Evolutionary conservation across 164 flowering plant species (phyloP).

Genomic region (Vitis amurensis): DNA sequence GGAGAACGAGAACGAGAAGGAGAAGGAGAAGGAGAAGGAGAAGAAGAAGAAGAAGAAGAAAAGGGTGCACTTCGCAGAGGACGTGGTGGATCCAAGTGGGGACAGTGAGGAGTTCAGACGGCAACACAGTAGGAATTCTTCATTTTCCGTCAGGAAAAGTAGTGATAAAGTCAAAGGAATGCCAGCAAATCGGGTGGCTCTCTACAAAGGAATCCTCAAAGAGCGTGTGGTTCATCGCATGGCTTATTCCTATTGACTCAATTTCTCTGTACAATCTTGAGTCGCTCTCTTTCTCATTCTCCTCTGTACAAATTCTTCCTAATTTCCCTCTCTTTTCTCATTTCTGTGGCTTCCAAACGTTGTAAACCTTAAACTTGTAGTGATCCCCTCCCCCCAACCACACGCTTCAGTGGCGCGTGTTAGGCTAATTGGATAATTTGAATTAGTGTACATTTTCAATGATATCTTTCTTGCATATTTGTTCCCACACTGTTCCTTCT

Average conservation of each 20-base stretch:
- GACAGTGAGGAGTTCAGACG: slow-evolving; percentile 45
- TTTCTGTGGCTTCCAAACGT: too few species aligned
- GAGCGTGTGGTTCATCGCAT: slow-evolving; percentile 56
- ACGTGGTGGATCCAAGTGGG: slow-evolving; percentile 65
- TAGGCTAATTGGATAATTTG: too few species aligned
- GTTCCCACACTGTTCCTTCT: too few species aligned
- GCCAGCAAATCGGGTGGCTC: slow-evolving; percentile 64
- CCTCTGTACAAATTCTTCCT: not conserved
- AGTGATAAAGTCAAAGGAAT: slow-evolving; percentile 26
- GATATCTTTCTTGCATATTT: too few species aligned
- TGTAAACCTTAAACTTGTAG: slow-evolving; percentile 1
- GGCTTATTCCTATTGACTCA: slow-evolving; percentile 45
- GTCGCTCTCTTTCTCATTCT: not conserved
- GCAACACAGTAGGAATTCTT: slow-evolving; percentile 5
- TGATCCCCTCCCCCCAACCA: not conserved
- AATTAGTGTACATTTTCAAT: too few species aligned
- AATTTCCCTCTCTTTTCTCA: not conserved
- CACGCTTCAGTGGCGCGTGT: too few species aligned
- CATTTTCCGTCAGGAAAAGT: slow-evolving; percentile 13
- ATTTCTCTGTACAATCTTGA: not conserved
- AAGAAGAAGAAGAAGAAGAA: slow-evolving; percentile 58
- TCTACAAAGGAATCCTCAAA: slow-evolving; percentile 71
- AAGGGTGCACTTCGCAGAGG: slow-evolving; percentile 73
- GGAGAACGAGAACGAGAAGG: slow-evolving; percentile 37
- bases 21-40: slow-evolving; percentile 44